These are phyloP conservation scores for Hypoxylon intermedium DNA, from an alignment of 495 filamentous ascomycete species.

Conservation along the genomic window DNA sequence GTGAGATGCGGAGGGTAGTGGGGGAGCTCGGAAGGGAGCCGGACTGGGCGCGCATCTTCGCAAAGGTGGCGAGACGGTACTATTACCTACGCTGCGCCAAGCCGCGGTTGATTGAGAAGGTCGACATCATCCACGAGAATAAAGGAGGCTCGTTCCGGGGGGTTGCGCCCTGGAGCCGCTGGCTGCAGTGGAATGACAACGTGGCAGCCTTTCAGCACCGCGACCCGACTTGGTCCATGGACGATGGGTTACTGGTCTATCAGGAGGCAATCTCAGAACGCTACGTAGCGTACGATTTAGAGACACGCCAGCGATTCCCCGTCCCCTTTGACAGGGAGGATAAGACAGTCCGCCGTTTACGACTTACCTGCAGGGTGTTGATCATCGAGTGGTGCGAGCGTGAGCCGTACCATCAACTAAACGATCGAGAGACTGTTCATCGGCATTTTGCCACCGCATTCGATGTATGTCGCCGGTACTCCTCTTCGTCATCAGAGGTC, in stretches of 20 bases:
- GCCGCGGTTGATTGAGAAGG: conserved; percentile 58
- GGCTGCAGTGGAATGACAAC: conserved; percentile 56
- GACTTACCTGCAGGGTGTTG: conserved; percentile 63
- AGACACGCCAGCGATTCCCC: conserved; percentile 49
- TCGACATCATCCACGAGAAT: conserved; percentile 39
- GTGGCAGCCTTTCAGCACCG: conserved; percentile 55
- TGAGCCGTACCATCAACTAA: conserved; percentile 63
- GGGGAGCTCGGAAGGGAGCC: conserved; percentile 15
- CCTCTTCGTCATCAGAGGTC: neutral
- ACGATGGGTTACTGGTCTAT: conserved; percentile 65
- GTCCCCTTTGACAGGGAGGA: conserved; percentile 63
- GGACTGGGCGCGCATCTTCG: conserved; percentile 57
- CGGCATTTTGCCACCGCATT: conserved; percentile 72
- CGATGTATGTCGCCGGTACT: conserved; percentile 50
- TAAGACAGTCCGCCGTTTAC: conserved; percentile 65
- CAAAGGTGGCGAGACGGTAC: conserved; percentile 64
- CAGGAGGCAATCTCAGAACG: conserved; percentile 46
- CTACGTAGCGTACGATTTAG: conserved; percentile 64
- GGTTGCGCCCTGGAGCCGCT: conserved; percentile 64
- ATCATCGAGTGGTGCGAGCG: conserved; percentile 72
- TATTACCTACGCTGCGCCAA: conserved; percentile 58
- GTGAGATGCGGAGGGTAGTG: conserved; percentile 56
- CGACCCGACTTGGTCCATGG: conserved; percentile 64
- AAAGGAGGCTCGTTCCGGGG: conserved; percentile 40
- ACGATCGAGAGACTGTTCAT: conserved; percentile 64